A percentile compares a stretch with the other conserved stretches of the same genome.
Conservation (phyloP, 345 rosid species). For the Corchorus olitorius region DNA sequence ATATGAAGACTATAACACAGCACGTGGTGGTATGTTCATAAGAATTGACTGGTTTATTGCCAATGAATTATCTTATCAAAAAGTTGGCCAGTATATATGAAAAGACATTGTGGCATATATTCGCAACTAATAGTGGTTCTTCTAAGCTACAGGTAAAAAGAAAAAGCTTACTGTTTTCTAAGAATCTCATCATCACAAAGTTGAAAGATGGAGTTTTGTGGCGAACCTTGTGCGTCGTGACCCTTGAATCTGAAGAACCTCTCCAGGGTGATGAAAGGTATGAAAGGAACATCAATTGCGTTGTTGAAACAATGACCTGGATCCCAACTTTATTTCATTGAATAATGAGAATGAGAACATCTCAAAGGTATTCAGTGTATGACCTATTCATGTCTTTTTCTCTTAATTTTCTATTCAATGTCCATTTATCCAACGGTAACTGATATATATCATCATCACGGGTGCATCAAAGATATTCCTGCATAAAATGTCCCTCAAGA, state of each 20-base stretch:
- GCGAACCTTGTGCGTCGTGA: conserved; percentile 72
- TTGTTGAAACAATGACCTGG: conserved; percentile 70
- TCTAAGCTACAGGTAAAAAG: conserved; percentile 28
- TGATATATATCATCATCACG: conserved; percentile 15
- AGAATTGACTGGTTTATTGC: conserved; percentile 36
- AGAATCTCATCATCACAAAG: conserved; percentile 71
- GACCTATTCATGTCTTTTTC: neutral
- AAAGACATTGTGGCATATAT: conserved; percentile 48
- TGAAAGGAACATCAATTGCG: conserved; percentile 27
- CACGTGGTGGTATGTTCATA: conserved; percentile 43
- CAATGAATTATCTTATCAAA: conserved; percentile 33
- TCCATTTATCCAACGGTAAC: conserved; percentile 10
- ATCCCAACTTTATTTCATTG: conserved; percentile 59
- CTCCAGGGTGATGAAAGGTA: conserved; percentile 16
- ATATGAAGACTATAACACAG: conserved; percentile 24
- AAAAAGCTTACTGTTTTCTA: conserved; percentile 27
- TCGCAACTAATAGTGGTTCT: conserved; percentile 58
- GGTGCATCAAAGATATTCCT: conserved; percentile 15
- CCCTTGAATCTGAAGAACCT: conserved; percentile 39
- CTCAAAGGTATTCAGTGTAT: conserved; percentile 12
- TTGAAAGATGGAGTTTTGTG: conserved; percentile 64
- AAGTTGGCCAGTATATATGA: conserved; percentile 30
- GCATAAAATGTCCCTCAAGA: neutral
- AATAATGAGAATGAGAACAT: conserved; percentile 54
- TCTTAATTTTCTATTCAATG: conserved; percentile 12